Evolutionary conservation across 139 green algal species (phyloP), one percentile per base, ranked within the genome.

Genomic region (Marvania coccoides): DNA sequence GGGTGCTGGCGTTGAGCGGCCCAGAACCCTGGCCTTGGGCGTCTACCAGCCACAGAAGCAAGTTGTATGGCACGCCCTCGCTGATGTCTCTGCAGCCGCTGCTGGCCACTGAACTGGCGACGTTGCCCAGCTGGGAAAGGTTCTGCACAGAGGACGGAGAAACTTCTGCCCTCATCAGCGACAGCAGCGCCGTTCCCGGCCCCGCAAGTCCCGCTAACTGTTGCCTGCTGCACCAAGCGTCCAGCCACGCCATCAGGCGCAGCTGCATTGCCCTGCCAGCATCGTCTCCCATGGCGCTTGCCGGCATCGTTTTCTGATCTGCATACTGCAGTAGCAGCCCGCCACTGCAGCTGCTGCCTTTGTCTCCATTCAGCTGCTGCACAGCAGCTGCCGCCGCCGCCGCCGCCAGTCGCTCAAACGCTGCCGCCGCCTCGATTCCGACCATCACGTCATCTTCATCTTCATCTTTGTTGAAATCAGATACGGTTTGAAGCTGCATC

Each of bases 11-110:
- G 31, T 28, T 29, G 55, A 33, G 10, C 45, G 33, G 31, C 23
- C 28, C 31, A 1, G 7, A 5, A 31, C n/a, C 19, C 34, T 67
- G 57, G 2, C 47, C n/a, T 38, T 62, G 38, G 5, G 63, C 65
- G 26, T 92, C 74, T n/a, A 88, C 58, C 37, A 93, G 61, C 90
- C 87, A 96, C 1, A 67, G 6, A 13, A 96, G 82, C 72, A 90
- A 84, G 69, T 87, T 80, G 15, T 80, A 65, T 0, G 81, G 42
- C 3, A 78, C 81, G 2, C 34, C 58, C 1, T 67, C 59, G 26
- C 58, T 53, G 1, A 51, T 40, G 15, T 42, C 56, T 15, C 68
- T 12, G 69, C 33, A 37, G 33, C 33, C 35, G 40, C 72, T 66
- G n/a, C 6, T 10, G 1, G 26, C 33, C 45, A 74, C 39, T 0